phyloP scores from a whole-genome alignment of 306 rosid genomes.

The Gastrolobium bilobum region DNA sequence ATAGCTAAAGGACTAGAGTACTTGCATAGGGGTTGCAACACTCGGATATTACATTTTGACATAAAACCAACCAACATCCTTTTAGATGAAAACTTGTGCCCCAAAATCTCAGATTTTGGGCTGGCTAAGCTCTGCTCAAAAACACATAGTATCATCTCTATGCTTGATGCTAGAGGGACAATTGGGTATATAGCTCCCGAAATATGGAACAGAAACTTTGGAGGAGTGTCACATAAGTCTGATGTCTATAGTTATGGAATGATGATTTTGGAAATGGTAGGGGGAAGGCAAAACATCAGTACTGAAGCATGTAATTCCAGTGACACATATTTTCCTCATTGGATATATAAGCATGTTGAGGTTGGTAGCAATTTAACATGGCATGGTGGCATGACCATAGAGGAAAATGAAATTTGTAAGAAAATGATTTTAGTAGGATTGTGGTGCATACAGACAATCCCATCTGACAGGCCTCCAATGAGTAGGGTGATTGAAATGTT shows the following conservation, averaged over 20 bases:
- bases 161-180: conserved; percentile 59
- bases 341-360: conserved; percentile 52
- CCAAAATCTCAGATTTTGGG: conserved; percentile 66
- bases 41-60: conserved; percentile 62
- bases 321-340: conserved; percentile 58
- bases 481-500: conserved; percentile 49
- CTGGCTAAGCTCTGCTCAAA: conserved; percentile 53
- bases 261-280: conserved; percentile 61
- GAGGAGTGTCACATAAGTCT: conserved; percentile 58
- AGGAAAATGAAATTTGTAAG: conserved; percentile 43
- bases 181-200: conserved; percentile 61
- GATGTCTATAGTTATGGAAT: conserved; percentile 65
- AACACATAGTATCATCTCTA: conserved; percentile 49
- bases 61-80: conserved; percentile 67
- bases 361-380: not conserved
- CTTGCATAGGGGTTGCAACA: conserved; percentile 62
- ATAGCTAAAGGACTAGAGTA: conserved; percentile 63
- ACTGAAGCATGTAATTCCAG: conserved; percentile 34
- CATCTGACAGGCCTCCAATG: conserved; percentile 44
- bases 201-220: conserved; percentile 53
- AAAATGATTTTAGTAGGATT: conserved; percentile 45
- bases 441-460: conserved; percentile 44
- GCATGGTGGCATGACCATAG: conserved; percentile 18
- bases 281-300: conserved; percentile 46
- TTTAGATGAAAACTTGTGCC: conserved; percentile 54